phyloP scores from a whole-genome alignment of 2,329 filamentous ascomycete species.

The Hymenoscyphus scutula region DNA sequence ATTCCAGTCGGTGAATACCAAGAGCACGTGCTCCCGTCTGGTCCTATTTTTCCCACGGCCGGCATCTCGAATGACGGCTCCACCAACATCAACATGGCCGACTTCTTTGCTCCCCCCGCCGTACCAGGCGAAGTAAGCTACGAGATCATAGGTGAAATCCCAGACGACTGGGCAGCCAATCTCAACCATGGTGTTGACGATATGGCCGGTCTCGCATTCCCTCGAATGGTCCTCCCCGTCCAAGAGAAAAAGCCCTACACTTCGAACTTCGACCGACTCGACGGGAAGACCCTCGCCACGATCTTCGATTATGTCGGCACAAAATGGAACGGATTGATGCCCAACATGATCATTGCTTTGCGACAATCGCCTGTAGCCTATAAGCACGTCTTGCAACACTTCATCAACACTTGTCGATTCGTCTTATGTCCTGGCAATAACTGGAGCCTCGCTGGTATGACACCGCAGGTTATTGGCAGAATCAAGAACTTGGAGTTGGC shows the following conservation, averaged over 20 bases:
- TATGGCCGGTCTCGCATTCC: background rate
- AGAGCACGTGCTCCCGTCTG: background rate
- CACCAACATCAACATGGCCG: background rate
- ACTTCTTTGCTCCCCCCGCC: background rate
- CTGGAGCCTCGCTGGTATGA: background rate
- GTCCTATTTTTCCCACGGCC: background rate
- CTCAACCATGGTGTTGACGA: background rate
- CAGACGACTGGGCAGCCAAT: background rate
- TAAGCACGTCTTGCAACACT: background rate
- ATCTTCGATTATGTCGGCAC: background rate
- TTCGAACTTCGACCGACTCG: background rate
- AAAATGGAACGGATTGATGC: background rate
- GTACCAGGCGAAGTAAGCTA: background rate
- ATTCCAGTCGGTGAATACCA: background rate
- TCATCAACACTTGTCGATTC: background rate
- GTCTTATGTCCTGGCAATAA: background rate
- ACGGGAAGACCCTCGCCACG: background rate
- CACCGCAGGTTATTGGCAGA: background rate
- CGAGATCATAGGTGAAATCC: background rate
- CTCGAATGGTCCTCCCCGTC: background rate
- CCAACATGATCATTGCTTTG: background rate
- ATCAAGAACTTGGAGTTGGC: constrained; percentile 1
- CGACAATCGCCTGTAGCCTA: background rate
- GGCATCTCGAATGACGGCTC: background rate
- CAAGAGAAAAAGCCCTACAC: background rate